Percentiles rank a stretch among this genome's conserved stretches.
Conservation (phyloP, 495 filamentous ascomycete species). For the Talaromyces nanjingensis region DNA sequence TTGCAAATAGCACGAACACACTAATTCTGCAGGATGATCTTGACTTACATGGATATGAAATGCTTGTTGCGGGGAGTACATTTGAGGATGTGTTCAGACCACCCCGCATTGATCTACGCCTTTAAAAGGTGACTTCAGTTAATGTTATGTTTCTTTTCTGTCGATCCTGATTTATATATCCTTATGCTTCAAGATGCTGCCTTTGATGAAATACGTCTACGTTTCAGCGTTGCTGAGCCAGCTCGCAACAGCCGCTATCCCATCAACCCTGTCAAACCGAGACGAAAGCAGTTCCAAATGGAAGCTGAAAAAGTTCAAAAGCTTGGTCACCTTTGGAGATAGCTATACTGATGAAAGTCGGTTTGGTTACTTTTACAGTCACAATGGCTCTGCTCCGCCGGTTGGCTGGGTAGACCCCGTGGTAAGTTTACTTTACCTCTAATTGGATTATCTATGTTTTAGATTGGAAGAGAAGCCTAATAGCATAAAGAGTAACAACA, state of each 20-base stretch:
- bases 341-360: conserved; percentile 71
- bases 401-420: conserved; percentile 43
- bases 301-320: conserved; percentile 38
- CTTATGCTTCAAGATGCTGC: neutral
- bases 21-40: neutral
- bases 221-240: neutral
- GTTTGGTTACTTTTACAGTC: conserved; percentile 48
- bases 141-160: neutral
- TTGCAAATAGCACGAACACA: neutral
- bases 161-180: too few relatives aligned
- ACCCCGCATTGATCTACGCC: neutral
- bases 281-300: conserved; percentile 12
- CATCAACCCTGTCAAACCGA: neutral
- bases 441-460: neutral
- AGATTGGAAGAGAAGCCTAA: neutral
- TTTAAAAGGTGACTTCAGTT: neutral
- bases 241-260: neutral
- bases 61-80: neutral
- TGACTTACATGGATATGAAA: neutral
- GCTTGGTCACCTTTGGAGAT: conserved; percentile 58
- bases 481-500: conserved; percentile 25
- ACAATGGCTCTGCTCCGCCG: conserved; percentile 54
- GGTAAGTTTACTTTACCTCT: conserved; percentile 20
- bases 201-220: neutral
- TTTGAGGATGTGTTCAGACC: neutral